phyloP scores from a whole-genome alignment of 306 rosid genomes.

The Casuarina glauca region DNA sequence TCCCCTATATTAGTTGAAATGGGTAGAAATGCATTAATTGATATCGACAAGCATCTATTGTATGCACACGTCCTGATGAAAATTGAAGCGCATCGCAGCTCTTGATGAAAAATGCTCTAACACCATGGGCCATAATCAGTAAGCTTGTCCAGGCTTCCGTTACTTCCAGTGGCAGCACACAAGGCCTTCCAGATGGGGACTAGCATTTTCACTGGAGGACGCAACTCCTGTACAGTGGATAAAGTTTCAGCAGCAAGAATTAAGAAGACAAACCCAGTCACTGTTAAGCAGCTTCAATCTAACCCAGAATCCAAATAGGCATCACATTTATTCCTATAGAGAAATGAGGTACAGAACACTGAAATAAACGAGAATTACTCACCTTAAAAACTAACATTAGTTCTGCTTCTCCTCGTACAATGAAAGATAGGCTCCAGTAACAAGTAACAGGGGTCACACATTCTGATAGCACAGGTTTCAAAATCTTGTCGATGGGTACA shows the following conservation, averaged over 20 bases:
- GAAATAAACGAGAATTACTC: neutral
- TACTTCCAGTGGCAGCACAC: slow-evolving; percentile 56
- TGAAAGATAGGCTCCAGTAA: slow-evolving; percentile 78
- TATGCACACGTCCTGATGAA: neutral
- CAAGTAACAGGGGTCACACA: slow-evolving; percentile 90
- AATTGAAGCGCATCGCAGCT: neutral
- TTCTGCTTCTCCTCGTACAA: slow-evolving; percentile 62
- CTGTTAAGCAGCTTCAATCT: slow-evolving; percentile 11
- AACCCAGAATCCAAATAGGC: neutral
- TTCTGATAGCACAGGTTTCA: slow-evolving; percentile 76
- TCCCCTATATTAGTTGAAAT: neutral
- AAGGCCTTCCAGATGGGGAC: slow-evolving; percentile 91
- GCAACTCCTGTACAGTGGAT: slow-evolving; percentile 48
- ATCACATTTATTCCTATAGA: slow-evolving; percentile 3
- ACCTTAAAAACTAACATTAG: slow-evolving; percentile 77
- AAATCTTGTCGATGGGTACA: slow-evolving; percentile 75
- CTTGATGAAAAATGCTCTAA: slow-evolving; percentile 2
- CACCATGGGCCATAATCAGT: slow-evolving; percentile 30
- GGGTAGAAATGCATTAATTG: neutral
- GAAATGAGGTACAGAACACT: slow-evolving; percentile 2
- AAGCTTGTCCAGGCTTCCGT: slow-evolving; percentile 29
- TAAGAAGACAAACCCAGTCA: too few relatives aligned
- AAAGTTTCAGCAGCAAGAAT: neutral
- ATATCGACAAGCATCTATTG: neutral
- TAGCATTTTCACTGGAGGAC: slow-evolving; percentile 79